These are phyloP conservation scores for Aspergillus viridinutans DNA, from an alignment of 2,329 filamentous ascomycete species.

Conservation along the genomic window DNA sequence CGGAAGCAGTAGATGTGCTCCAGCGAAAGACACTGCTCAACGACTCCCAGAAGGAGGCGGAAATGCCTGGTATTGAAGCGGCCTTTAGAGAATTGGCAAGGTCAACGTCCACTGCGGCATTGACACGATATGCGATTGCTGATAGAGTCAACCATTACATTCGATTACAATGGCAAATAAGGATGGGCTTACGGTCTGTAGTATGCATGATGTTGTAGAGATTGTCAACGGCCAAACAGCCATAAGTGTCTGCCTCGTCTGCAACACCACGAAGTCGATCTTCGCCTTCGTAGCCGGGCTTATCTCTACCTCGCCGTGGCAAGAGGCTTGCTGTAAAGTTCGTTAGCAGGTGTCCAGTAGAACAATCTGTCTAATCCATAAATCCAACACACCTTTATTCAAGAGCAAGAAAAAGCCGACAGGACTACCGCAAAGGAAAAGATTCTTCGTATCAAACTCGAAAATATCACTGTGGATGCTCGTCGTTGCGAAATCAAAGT, in stretches of 20 bases:
- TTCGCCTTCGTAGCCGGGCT: slow-evolving; percentile 66
- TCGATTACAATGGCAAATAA: neutral
- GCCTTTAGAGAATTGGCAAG: slow-evolving; percentile 74
- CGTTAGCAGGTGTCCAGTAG: slow-evolving; percentile 27
- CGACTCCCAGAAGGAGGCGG: slow-evolving; percentile 61
- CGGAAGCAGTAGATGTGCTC: slow-evolving; percentile 51
- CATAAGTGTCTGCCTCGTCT: slow-evolving; percentile 76
- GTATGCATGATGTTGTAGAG: slow-evolving; percentile 87
- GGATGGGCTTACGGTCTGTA: slow-evolving; percentile 51
- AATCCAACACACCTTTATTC: slow-evolving; percentile 51
- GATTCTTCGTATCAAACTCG: slow-evolving; percentile 84
- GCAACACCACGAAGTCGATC: slow-evolving; percentile 62
- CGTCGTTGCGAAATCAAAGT: slow-evolving; percentile 35
- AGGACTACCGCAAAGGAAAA: slow-evolving; percentile 87
- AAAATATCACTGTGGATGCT: slow-evolving; percentile 58
- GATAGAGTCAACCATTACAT: slow-evolving; percentile 47
- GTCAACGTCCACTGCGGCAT: slow-evolving; percentile 77
- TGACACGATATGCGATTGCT: slow-evolving; percentile 85
- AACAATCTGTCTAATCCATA: slow-evolving; percentile 14
- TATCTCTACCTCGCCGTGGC: slow-evolving; percentile 70
- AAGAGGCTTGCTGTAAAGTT: slow-evolving; percentile 53
- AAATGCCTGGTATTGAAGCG: slow-evolving; percentile 72
- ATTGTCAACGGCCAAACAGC: slow-evolving; percentile 90
- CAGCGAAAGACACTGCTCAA: slow-evolving; percentile 60
- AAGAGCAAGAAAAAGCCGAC: slow-evolving; percentile 89